Base-by-base conservation (phyloP, 352 stramenopile genomes). In the Pythium brachiatum region DNA sequence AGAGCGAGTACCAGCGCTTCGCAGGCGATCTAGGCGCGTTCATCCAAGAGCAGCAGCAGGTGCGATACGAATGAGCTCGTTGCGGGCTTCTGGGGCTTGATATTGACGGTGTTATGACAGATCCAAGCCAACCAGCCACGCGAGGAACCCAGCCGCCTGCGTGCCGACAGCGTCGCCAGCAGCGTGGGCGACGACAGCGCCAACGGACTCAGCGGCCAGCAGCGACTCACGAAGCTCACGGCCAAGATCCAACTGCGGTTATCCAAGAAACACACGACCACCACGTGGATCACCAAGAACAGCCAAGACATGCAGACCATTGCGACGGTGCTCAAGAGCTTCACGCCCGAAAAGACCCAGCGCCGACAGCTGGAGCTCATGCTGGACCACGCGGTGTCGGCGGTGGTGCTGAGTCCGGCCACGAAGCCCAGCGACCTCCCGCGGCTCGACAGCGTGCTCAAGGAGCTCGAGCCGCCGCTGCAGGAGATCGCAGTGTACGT, bases 351-450 rank as follows among this genome's bases (percentile, higher is more conserved):
- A 26, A 83, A 80, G 60, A 43, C 57, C 2, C 66, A 88, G 62
- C 69, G 79, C 4, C 83, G 84, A 8, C 77, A 88, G 29, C 53
- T 88, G 43, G 78, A 86, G 64, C 69, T 90, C 21, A 74, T 81
- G 48, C 64, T 88, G 41, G 81, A 90, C 54, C 81, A 90, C 46
- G 74, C 88, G 50, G 81, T 88, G 67, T 90, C 81, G 21, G 77
- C 81, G 3, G 75, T 90, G 63, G 62, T 90, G 58, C 60, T 90
- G 8, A 86, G 73, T 57, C 64, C 79, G 6, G 31, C 43, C 18
- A 57, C 58, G 4, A 53, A 39, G 26, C 25, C 27, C 15, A 48
- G 21, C 29, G 64, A 71, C 43, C 55, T 90, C 18, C 32, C 60
- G 27, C 68, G 74, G 62, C 73, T 90, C 34, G 65, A 76, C 9